These are phyloP conservation scores for Zygotorulaspora sp. DNA, from an alignment of 805 yeast species.

Conservation along the genomic window DNA sequence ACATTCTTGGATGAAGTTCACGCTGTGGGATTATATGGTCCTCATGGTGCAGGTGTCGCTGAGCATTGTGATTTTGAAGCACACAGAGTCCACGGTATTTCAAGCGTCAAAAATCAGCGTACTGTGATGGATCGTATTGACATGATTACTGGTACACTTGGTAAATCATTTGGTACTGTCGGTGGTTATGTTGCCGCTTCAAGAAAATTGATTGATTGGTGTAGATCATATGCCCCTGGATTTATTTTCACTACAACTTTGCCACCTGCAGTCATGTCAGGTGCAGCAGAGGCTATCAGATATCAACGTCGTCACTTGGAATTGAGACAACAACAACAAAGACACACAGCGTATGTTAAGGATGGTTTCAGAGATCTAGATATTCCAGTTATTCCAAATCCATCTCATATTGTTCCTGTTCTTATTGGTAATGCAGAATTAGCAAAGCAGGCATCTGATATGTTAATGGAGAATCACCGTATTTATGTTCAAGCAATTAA, in stretches of 20 bases:
- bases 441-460: slow-evolving; percentile 88
- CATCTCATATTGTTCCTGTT: slow-evolving; percentile 95
- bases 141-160: slow-evolving; percentile 95
- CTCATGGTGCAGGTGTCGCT: slow-evolving; percentile 99
- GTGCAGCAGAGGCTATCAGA: slow-evolving; percentile 82
- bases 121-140: slow-evolving; percentile 88
- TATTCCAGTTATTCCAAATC: slow-evolving; percentile 95
- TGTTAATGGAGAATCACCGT: slow-evolving; percentile 73
- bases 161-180: slow-evolving; percentile 94
- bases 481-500: slow-evolving; percentile 98
- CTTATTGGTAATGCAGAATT: slow-evolving; percentile 90
- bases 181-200: slow-evolving; percentile 98
- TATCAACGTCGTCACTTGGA: slow-evolving; percentile 71
- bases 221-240: slow-evolving; percentile 94
- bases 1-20: slow-evolving; percentile 98
- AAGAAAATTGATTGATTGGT: slow-evolving; percentile 81
- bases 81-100: slow-evolving; percentile 65
- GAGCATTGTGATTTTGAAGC: slow-evolving; percentile 89
- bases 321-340: slow-evolving; percentile 81
- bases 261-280: slow-evolving; percentile 98
- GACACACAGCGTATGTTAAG: slow-evolving; percentile 81
- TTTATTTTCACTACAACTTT: slow-evolving; percentile 94
- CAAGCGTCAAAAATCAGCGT: slow-evolving; percentile 41
- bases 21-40: slow-evolving; percentile 98
- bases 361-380: slow-evolving; percentile 60